A percentile compares a stretch with the other conserved stretches of the same genome.
Conservation (phyloP, 2,329 filamentous ascomycete genomes). For the Sporothrix phasma region DNA sequence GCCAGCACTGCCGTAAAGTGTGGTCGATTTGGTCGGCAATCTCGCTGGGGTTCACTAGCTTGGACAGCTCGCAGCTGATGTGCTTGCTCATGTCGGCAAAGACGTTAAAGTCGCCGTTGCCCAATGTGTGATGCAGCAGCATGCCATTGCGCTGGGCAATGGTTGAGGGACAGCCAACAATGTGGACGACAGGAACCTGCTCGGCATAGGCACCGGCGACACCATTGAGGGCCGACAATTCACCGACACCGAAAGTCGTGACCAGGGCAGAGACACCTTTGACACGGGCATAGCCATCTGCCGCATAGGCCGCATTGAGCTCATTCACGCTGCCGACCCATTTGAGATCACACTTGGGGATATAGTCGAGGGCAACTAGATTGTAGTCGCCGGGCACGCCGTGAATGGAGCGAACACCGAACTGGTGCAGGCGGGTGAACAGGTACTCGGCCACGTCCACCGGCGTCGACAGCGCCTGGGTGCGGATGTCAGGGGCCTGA, state of each 20-base stretch:
- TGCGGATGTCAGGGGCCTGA: constrained; percentile 18
- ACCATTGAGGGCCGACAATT: constrained; percentile 45
- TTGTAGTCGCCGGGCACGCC: constrained; percentile 47
- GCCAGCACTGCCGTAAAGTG: constrained; percentile 62
- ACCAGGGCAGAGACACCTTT: constrained; percentile 46
- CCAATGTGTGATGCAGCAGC: constrained; percentile 42
- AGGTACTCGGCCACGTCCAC: constrained; percentile 49
- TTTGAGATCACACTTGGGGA: constrained; percentile 35
- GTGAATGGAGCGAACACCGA: constrained; percentile 39
- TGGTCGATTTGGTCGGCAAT: constrained; percentile 70
- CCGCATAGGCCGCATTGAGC: constrained; percentile 48
- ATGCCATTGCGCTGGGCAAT: constrained; percentile 21
- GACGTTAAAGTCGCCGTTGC: constrained; percentile 47
- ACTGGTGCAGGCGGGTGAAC: constrained; percentile 38
- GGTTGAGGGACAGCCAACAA: constrained; percentile 30
- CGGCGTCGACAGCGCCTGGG: constrained; percentile 15
- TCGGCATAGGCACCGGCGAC: constrained; percentile 49
- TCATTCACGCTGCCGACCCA: constrained; percentile 46
- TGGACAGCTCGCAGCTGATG: constrained; percentile 62
- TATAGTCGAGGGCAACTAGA: constrained; percentile 41
- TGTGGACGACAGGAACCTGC: constrained; percentile 44
- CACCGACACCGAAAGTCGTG: constrained; percentile 50
- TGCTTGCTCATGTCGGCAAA: constrained; percentile 68
- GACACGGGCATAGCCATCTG: constrained; percentile 51
- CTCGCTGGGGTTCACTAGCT: constrained; percentile 58